Evolutionary conservation across 1,284 basidiomycete species (phyloP).

Genomic region (Naganishia sp.): DNA sequence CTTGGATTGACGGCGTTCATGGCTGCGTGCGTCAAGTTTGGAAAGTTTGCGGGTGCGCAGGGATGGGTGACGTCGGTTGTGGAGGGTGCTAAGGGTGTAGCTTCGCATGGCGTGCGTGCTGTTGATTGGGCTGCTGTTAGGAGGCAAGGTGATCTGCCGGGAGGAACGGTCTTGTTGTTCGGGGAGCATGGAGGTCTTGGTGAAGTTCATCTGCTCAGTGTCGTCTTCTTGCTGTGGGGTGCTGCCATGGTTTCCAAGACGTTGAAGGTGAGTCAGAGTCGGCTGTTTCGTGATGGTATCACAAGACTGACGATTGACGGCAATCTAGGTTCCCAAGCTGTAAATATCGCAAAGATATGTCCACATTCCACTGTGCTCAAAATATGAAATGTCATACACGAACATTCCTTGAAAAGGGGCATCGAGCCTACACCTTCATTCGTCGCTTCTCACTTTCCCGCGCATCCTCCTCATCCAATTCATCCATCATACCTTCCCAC

Average conservation of each 20-base stretch:
- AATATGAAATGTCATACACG: conserved; percentile 21
- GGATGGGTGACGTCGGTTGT: conserved; percentile 49
- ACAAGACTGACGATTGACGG: not conserved
- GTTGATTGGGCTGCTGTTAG: conserved; percentile 29
- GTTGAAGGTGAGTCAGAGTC: conserved; percentile 60
- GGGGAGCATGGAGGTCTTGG: conserved; percentile 69
- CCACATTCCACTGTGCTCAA: conserved; percentile 17
- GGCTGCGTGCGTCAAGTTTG: conserved; percentile 77
- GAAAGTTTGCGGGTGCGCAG: conserved; percentile 74
- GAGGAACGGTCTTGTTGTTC: conserved; percentile 71
- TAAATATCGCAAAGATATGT: not conserved
- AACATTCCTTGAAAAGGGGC: not conserved
- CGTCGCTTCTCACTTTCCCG: not conserved
- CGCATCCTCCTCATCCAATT: conserved; percentile 18
- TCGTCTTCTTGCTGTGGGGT: conserved; percentile 78
- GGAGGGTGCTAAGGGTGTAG: not conserved
- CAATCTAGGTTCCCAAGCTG: conserved; percentile 17
- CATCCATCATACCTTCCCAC: conserved; percentile 26
- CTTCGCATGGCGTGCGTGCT: not conserved
- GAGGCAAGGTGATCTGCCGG: conserved; percentile 60
- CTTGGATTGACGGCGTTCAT: conserved; percentile 77
- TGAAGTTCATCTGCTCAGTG: conserved; percentile 73
- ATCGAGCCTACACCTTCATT: conserved; percentile 12
- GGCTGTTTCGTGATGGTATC: not conserved
- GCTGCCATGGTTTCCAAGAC: conserved; percentile 96